Conservation (phyloP, 2,329 filamentous ascomycete species). For the Fusarium solani-melongenae region DNA sequence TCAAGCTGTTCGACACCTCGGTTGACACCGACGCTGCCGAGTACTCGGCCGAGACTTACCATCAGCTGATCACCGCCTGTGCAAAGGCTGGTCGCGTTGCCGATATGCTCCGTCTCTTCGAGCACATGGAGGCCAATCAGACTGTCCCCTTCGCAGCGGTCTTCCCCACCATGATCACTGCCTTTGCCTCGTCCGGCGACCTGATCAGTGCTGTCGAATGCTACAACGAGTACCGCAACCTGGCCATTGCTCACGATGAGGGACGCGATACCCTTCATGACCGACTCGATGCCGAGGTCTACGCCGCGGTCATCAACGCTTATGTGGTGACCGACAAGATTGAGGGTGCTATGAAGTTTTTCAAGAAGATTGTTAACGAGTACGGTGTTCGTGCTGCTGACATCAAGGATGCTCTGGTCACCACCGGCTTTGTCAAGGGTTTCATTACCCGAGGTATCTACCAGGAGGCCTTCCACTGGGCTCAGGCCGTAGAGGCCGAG, state of each 20-base stretch:
- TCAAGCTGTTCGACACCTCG: slow-evolving; percentile 87
- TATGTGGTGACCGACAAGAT: slow-evolving; percentile 85
- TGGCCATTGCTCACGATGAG: slow-evolving; percentile 86
- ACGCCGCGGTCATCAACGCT: slow-evolving; percentile 90
- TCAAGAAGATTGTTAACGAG: slow-evolving; percentile 78
- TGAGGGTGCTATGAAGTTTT: slow-evolving; percentile 86
- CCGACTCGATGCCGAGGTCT: slow-evolving; percentile 84
- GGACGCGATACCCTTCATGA: slow-evolving; percentile 75
- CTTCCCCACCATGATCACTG: slow-evolving; percentile 95
- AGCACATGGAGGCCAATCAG: slow-evolving; percentile 86
- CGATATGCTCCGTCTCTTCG: slow-evolving; percentile 91
- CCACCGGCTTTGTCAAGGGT: slow-evolving; percentile 81
- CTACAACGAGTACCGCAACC: slow-evolving; percentile 92
- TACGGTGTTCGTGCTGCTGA: slow-evolving; percentile 68
- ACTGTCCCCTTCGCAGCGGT: slow-evolving; percentile 81
- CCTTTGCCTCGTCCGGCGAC: slow-evolving; percentile 85
- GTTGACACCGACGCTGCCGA: slow-evolving; percentile 69
- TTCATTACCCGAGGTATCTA: slow-evolving; percentile 78
- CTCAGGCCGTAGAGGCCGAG: slow-evolving; percentile 70
- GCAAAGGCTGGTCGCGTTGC: slow-evolving; percentile 82
- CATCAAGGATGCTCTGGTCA: slow-evolving; percentile 78
- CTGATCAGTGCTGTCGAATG: slow-evolving; percentile 90
- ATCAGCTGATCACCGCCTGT: slow-evolving; percentile 86
- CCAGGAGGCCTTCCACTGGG: slow-evolving; percentile 78
- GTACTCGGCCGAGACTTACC: slow-evolving; percentile 86